Percentiles rank a stretch among this genome's conserved stretches.
phyloP scores from a whole-genome alignment of 164 flowering plant species.

The Nelumbo lutea region DNA sequence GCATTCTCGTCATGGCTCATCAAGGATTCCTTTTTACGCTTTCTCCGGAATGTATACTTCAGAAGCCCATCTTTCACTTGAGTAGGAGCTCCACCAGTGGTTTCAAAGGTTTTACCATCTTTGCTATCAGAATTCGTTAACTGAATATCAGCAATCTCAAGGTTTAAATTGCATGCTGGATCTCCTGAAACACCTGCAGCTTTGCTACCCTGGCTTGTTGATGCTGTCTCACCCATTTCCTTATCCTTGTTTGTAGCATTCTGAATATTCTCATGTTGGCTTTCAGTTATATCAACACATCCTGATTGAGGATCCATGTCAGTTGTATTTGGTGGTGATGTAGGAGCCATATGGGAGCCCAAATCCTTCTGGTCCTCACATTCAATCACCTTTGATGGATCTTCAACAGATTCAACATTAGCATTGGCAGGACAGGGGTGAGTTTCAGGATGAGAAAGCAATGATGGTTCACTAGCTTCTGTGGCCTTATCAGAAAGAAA shows the following conservation, averaged over 20 bases:
- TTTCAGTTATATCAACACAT: constrained; percentile 13
- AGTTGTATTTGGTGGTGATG: constrained; percentile 7
- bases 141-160: constrained; percentile 17
- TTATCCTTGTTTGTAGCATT: constrained; percentile 13
- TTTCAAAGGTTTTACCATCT: constrained; percentile 23
- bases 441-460: constrained; percentile 18
- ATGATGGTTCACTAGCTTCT: constrained; percentile 16
- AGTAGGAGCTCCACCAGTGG: constrained; percentile 15
- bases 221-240: constrained; percentile 16
- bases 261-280: constrained; percentile 13
- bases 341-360: constrained; percentile 11
- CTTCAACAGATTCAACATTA: constrained; percentile 18
- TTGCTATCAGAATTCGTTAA: constrained; percentile 13
- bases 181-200: constrained; percentile 22
- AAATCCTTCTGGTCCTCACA: constrained; percentile 18
- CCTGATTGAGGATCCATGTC: constrained; percentile 11
- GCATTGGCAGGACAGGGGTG: constrained; percentile 8
- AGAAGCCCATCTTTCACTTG: constrained; percentile 38
- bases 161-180: constrained; percentile 20
- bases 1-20: constrained; percentile 35
- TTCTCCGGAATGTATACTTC: constrained; percentile 77
- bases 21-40: constrained; percentile 62
- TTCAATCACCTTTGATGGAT: constrained; percentile 11
- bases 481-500: constrained; percentile 12
- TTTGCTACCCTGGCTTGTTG: constrained; percentile 29